These are phyloP conservation scores for Lupinus albus DNA, from an alignment of 306 rosid genomes.

Conservation along the genomic window DNA sequence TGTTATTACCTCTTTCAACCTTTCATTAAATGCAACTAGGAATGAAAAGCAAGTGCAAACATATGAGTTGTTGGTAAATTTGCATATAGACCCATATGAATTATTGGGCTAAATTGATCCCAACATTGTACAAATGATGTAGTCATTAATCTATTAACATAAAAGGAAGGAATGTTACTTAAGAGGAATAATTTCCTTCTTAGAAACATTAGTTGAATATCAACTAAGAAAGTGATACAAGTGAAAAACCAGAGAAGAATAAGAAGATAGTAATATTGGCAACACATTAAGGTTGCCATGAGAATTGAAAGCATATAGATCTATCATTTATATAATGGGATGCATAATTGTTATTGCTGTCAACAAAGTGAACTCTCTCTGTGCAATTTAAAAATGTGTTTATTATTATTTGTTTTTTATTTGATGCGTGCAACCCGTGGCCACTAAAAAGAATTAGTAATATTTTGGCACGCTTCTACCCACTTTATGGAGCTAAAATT, in stretches of 20 bases:
- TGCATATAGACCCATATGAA: slow-evolving; percentile 35
- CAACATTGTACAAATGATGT: slow-evolving; percentile 34
- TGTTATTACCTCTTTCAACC: neutral
- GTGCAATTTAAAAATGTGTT: too few relatives aligned
- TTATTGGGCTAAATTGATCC: slow-evolving; percentile 33
- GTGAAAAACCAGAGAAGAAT: slow-evolving; percentile 47
- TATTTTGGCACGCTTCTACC: too few relatives aligned
- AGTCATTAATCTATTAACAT: slow-evolving; percentile 12
- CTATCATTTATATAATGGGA: slow-evolving; percentile 33
- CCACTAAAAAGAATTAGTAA: neutral
- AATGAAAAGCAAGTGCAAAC: slow-evolving; percentile 39
- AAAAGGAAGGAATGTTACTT: neutral
- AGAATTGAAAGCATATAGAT: slow-evolving; percentile 21
- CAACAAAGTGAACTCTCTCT: too few relatives aligned
- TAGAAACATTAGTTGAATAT: slow-evolving; percentile 19
- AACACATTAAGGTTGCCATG: slow-evolving; percentile 48
- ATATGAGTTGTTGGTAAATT: slow-evolving; percentile 38
- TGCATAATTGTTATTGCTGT: neutral
- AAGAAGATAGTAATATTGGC: slow-evolving; percentile 50
- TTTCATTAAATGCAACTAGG: slow-evolving; percentile 6
- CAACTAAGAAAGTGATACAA: slow-evolving; percentile 37
- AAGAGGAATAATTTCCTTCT: slow-evolving; percentile 14
- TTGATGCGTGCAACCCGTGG: slow-evolving; percentile 45
- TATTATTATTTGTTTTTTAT: slow-evolving; percentile 16
- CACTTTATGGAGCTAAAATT: too few relatives aligned